Evolutionary conservation across 129 eudicot genomes (phyloP).

Genomic region (Flaveria brownii): DNA sequence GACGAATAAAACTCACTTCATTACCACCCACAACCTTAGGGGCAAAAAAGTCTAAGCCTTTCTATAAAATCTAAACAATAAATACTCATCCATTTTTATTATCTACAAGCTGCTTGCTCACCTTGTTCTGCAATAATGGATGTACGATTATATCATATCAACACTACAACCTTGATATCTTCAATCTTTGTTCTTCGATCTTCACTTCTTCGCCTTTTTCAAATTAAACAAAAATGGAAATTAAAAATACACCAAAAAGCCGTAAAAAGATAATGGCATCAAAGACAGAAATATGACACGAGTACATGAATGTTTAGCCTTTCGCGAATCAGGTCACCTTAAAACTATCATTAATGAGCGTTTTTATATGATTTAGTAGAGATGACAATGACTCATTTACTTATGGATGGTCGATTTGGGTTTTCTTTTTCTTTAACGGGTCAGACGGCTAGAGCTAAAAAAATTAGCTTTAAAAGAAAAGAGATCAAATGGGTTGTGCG

Average conservation of each 20-base stretch:
- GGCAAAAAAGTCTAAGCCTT: constrained; percentile 36
- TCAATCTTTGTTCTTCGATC: constrained; percentile 19
- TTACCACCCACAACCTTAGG: constrained; percentile 26
- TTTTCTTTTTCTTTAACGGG: not conserved
- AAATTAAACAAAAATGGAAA: constrained; percentile 6
- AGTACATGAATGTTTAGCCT: not conserved
- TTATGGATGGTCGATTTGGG: not conserved
- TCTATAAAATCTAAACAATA: constrained; percentile 19
- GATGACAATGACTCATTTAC: not conserved
- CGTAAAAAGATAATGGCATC: not conserved
- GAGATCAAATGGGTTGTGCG: not conserved
- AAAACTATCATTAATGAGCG: not conserved
- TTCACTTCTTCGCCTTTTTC: constrained; percentile 37
- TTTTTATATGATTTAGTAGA: not conserved
- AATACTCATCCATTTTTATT: constrained; percentile 36
- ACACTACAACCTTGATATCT: constrained; percentile 25
- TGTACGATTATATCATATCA: constrained; percentile 27
- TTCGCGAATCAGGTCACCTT: not conserved
- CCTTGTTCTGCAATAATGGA: constrained; percentile 33
- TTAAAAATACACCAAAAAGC: not conserved
- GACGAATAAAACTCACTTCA: constrained; percentile 35
- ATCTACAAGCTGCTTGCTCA: constrained; percentile 34
- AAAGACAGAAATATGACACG: not conserved
- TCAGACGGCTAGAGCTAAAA: not conserved
- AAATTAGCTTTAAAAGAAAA: not conserved